Base-by-base conservation (phyloP, 768 basidiomycete genomes). In the Phylloporus sp. region DNA sequence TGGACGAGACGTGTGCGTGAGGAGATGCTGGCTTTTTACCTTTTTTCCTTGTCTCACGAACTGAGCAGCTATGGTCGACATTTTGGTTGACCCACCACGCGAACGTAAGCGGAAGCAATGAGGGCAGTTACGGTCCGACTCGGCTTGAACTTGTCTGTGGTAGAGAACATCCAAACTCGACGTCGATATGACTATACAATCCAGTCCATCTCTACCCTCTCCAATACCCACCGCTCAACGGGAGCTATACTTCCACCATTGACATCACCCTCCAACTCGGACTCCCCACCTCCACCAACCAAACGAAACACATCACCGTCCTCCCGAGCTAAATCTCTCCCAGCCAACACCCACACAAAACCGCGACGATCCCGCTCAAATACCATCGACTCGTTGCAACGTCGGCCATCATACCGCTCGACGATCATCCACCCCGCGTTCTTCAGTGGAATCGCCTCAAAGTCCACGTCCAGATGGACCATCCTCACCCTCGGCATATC, bases 1-100 rank as follows among this genome's bases (percentile, higher is more conserved):
- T 10, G 21, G n/a, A n/a, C 21, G 28, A 42, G 17, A 22, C 24
- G 36, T 8, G 44, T 8, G 20, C 24, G 36, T 8, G 44, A 9
- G 20, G 28, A 14, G 10, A 0, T 20, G 10, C 1, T 15, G 9
- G 24, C 14, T 21, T 1, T 45, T 17, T 45, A 71, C 76, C 70
- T 78, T 78, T 54, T 71, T 77, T 26, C 76, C 77, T 9, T 69
- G 66, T 46, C 63, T 66, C 41, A 69, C 64, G 52, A 78, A 77
- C 15, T 72, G 63, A 18, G 69, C 54, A 11, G 72, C 69, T 34
- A 65, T 46, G 23, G 55, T 57, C 31, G 60, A 53, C 67, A 70
- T 73, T 14, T 21, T 52, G 48, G 40, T 48, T 44, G 44, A n/a
- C n/a, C n/a, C n/a, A n/a, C n/a, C n/a, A n/a, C n/a, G n/a, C n/a